A percentile compares a stretch with the other conserved stretches of the same genome.
Conservation (phyloP, 192 early-diverging fungal genomes). For the Umbelopsis sp. region DNA sequence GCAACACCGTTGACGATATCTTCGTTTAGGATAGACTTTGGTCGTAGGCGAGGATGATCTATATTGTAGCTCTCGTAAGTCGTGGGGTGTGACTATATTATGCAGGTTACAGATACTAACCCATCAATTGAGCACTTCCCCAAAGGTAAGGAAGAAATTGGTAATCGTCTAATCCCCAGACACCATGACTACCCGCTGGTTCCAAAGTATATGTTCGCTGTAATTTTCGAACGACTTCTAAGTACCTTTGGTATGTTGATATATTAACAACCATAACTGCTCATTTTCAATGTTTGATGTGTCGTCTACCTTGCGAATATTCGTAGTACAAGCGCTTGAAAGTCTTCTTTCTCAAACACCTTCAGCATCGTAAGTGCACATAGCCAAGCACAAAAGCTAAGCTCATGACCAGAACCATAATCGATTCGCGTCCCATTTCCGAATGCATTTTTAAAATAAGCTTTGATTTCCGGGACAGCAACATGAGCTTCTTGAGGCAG, state of each 20-base stretch:
- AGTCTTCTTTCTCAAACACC: slow-evolving; percentile 61
- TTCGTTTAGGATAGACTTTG: slow-evolving; percentile 67
- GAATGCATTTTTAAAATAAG: slow-evolving; percentile 77
- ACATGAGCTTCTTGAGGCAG: slow-evolving; percentile 40
- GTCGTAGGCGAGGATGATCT: slow-evolving; percentile 71
- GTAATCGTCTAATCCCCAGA: slow-evolving; percentile 99
- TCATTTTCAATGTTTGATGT: not conserved
- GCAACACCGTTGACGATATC: slow-evolving; percentile 62
- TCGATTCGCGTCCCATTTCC: slow-evolving; percentile 92
- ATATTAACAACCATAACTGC: not conserved
- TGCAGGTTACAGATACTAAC: slow-evolving; percentile 34
- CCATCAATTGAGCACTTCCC: slow-evolving; percentile 83
- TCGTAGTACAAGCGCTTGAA: slow-evolving; percentile 66
- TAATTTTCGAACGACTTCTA: slow-evolving; percentile 78
- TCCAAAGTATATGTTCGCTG: slow-evolving; percentile 95
- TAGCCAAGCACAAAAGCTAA: slow-evolving; percentile 86
- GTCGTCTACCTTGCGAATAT: slow-evolving; percentile 65
- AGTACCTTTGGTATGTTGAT: slow-evolving; percentile 53
- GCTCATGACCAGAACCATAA: slow-evolving; percentile 97
- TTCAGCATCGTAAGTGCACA: slow-evolving; percentile 76
- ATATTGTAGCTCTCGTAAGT: not conserved
- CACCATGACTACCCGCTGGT: slow-evolving; percentile 96
- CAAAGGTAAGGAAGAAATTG: slow-evolving; percentile 96
- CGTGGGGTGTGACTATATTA: not conserved
- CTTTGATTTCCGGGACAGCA: slow-evolving; percentile 67